A percentile compares a stretch with the other conserved stretches of the same genome.
Evolutionary conservation across 495 filamentous ascomycete species (phyloP).

Genomic region (Recurvomyces mirabilis): DNA sequence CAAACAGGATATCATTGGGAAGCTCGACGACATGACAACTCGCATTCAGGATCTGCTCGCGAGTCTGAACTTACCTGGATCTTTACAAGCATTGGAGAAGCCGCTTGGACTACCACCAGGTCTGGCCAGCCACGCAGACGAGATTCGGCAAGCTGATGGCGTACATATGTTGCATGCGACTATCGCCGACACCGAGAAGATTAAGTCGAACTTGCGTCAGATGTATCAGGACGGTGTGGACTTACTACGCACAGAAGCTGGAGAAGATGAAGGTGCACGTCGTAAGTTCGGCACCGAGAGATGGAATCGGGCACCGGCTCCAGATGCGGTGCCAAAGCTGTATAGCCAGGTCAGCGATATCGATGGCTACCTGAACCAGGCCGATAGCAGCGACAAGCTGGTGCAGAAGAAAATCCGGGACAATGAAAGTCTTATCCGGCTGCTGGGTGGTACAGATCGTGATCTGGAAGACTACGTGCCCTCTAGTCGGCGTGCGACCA

Average conservation of each 20-base stretch:
- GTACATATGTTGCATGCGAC: constrained; percentile 59
- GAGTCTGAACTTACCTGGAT: constrained; percentile 81
- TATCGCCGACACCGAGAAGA: constrained; percentile 74
- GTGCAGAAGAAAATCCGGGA: constrained; percentile 69
- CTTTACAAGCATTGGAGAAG: constrained; percentile 88
- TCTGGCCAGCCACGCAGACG: constrained; percentile 80
- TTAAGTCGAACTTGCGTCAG: constrained; percentile 61
- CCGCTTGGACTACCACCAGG: constrained; percentile 82
- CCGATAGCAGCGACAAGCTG: constrained; percentile 68
- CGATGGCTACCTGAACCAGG: constrained; percentile 76
- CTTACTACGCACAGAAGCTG: constrained; percentile 63
- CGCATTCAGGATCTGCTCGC: constrained; percentile 69
- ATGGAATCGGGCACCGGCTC: constrained; percentile 63
- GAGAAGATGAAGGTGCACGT: constrained; percentile 66
- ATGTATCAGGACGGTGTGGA: constrained; percentile 75
- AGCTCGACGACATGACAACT: constrained; percentile 72
- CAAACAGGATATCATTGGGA: constrained; percentile 72
- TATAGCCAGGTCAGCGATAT: constrained; percentile 69
- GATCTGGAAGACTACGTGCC: constrained; percentile 82
- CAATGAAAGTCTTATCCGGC: constrained; percentile 58
- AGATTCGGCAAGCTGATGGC: constrained; percentile 87
- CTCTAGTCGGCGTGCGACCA: constrained; percentile 62
- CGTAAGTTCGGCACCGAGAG: constrained; percentile 78
- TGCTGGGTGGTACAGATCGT: constrained; percentile 67
- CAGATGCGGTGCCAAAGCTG: constrained; percentile 58